phyloP scores from a whole-genome alignment of 2,329 filamentous ascomycete genomes.

The Allantophomopsis cytisporea region DNA sequence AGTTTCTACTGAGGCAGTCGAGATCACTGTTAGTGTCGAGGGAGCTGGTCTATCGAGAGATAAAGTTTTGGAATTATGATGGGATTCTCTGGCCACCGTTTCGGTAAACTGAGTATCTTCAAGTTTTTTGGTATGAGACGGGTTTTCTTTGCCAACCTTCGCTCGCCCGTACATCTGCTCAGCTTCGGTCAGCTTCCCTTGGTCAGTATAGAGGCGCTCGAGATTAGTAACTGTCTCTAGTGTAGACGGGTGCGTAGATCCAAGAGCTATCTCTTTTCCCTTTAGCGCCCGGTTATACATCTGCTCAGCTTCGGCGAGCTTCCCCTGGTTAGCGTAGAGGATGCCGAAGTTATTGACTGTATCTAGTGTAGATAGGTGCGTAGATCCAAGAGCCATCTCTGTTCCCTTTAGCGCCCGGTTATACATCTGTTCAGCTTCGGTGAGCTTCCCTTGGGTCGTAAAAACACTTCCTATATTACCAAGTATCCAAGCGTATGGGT shows the following conservation, averaged over 20 bases:
- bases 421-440: conserved; percentile 4
- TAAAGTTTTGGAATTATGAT: too few relatives aligned
- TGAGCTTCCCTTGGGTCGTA: conserved; percentile 2
- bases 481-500: too few relatives aligned
- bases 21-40: too few relatives aligned
- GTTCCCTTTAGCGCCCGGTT: conserved; percentile 1
- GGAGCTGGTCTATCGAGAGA: too few relatives aligned
- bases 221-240: conserved; percentile 12
- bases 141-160: too few relatives aligned
- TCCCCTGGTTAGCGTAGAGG: conserved; percentile 3
- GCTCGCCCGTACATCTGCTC: too few relatives aligned
- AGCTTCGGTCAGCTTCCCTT: not conserved
- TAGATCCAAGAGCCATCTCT: conserved; percentile 10
- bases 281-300: conserved; percentile 4
- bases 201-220: conserved; percentile 11
- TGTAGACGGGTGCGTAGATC: conserved; percentile 10
- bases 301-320: conserved; percentile 1
- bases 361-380: conserved; percentile 11
- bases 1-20: too few relatives aligned
- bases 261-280: conserved; percentile 8
- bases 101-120: too few relatives aligned
- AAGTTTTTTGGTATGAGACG: too few relatives aligned
- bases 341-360: conserved; percentile 3
- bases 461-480: too few relatives aligned
- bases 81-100: too few relatives aligned